phyloP scores from a whole-genome alignment of 345 rosid species.

The Euphorbia peplus region DNA sequence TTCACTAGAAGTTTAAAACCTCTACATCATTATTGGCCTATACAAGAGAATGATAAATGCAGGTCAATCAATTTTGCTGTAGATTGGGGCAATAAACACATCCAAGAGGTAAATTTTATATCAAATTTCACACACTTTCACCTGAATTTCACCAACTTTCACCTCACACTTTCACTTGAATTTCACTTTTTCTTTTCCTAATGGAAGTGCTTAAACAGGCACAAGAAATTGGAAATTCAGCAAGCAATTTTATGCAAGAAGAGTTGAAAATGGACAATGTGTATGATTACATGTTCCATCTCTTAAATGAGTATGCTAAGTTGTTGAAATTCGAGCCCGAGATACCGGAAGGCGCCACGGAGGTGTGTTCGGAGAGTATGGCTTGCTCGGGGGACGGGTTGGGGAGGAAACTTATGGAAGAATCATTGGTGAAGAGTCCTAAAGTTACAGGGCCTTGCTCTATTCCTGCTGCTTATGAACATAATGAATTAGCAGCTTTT shows the following conservation, averaged over 20 bases:
- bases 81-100: slow-evolving; percentile 19
- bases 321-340: slow-evolving; percentile 47
- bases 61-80: slow-evolving; percentile 21
- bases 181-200: background rate
- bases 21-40: slow-evolving; percentile 22
- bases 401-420: slow-evolving; percentile 39
- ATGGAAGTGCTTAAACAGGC: slow-evolving; percentile 32
- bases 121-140: no score
- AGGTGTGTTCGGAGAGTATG: slow-evolving; percentile 41
- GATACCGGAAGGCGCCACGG: slow-evolving; percentile 34
- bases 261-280: slow-evolving; percentile 43
- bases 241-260: slow-evolving; percentile 42
- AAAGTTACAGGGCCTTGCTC: slow-evolving; percentile 38
- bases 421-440: slow-evolving; percentile 50
- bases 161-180: no score
- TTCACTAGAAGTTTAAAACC: slow-evolving; percentile 20
- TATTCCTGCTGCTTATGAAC: slow-evolving; percentile 42
- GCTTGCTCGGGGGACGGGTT: slow-evolving; percentile 37
- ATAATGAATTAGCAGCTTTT: slow-evolving; percentile 22
- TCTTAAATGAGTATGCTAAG: slow-evolving; percentile 40
- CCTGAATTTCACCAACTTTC: no score
- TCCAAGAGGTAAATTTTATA: background rate
- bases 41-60: slow-evolving; percentile 11
- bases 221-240: slow-evolving; percentile 42
- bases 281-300: slow-evolving; percentile 61